Evolutionary conservation across 177 flowering plant species (phyloP), one percentile per base, ranked within the genome.

Genomic region (Telopea speciosissima): DNA sequence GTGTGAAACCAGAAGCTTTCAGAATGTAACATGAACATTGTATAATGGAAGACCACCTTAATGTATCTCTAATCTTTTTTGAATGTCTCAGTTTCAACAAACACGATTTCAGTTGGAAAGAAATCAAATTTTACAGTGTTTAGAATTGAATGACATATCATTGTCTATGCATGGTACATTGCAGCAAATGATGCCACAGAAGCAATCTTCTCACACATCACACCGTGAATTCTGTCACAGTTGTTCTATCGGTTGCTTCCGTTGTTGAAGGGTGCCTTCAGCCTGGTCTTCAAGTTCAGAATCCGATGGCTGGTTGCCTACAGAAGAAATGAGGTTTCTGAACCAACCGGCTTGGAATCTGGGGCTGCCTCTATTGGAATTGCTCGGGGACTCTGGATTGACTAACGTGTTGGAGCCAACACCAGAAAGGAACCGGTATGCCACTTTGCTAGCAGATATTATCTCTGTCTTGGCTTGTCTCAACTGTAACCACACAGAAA

Each of bases 381-480:
- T 83, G 72, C 80, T 72, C 5, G 88, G 75, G 24, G 91, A 80
- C 12, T 86, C 91, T 10, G 89, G 80, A 63, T 77, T 61, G 16
- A 26, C 72, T 16, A 68, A 49, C 16, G 77, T 67, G 70, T 84
- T 88, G 42, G 89, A 76, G 40, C 86, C 64, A 67, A 86, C 83
- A 68, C 89, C 89, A 13, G 74, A 24, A 19, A 95, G 84, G 71
- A 91, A 93, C 11, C 91, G 85, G 75, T 91, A 92, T 24, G 97
- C 97, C 70, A 89, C 97, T 81, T 86, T 95, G 83, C 99, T 93
- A 19, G 99, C 97, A 44, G 96, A 68, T 58, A 90, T 90, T 54
- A 95, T 88, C 85, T 93, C 97, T 64, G 94, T 85, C 83, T 93
- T 95, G 33, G 99, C 99, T 85, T 93, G 98, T 71, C 89, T 85